These are phyloP conservation scores for Pyrus communis DNA, from an alignment of 306 rosid species.

Conservation along the genomic window DNA sequence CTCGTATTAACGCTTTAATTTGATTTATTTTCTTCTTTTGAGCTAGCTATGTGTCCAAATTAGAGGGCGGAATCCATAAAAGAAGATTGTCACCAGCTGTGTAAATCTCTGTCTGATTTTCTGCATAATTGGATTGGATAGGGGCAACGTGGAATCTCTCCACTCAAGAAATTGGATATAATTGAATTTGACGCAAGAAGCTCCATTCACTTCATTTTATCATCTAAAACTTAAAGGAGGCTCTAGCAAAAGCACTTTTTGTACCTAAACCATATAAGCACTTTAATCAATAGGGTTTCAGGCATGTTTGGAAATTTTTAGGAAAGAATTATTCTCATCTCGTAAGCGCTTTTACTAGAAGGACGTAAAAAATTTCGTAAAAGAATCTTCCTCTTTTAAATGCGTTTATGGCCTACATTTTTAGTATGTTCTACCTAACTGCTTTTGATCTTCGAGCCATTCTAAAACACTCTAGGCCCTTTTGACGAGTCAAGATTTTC, in stretches of 20 bases:
- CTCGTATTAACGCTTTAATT: constrained; percentile 17
- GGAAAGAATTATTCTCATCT: neutral
- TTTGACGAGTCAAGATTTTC: neutral
- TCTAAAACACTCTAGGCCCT: neutral
- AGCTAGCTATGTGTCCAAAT: constrained; percentile 20
- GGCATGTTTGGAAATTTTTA: too few relatives aligned
- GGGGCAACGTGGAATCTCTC: neutral
- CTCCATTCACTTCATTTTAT: constrained; percentile 28
- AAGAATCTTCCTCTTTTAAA: neutral
- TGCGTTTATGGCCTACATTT: too few relatives aligned
- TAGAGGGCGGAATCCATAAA: constrained; percentile 31
- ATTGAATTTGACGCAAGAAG: constrained; percentile 7
- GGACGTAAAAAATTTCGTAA: too few relatives aligned
- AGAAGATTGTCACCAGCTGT: constrained; percentile 60
- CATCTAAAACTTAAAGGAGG: constrained; percentile 6
- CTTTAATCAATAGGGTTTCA: neutral
- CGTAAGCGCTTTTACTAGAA: neutral
- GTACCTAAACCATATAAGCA: constrained; percentile 6
- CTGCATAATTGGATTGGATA: constrained; percentile 16
- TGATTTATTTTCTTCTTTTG: constrained; percentile 3
- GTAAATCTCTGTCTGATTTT: constrained; percentile 32
- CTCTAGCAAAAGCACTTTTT: constrained; percentile 11
- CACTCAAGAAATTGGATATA: neutral
- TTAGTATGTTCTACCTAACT: too few relatives aligned
- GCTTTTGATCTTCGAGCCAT: too few relatives aligned